Percentiles rank a stretch among this genome's conserved stretches.
Evolutionary conservation across 768 basidiomycete genomes (phyloP).

Genomic region (Fistulinella prunicolor): DNA sequence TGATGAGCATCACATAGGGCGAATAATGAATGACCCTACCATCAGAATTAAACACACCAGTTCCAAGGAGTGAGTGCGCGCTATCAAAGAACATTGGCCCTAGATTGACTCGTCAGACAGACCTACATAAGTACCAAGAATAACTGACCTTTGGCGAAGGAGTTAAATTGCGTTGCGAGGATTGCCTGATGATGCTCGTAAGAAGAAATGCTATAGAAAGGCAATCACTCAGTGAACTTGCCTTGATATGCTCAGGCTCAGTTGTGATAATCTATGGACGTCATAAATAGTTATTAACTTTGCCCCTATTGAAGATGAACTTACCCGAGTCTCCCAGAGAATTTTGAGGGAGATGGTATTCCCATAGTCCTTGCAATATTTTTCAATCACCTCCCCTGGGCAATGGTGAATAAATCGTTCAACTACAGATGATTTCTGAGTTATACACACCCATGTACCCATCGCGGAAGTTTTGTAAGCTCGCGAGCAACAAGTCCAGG

Average conservation of each 20-base stretch:
- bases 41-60: constrained; percentile 60
- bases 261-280: constrained; percentile 39
- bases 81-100: constrained; percentile 13
- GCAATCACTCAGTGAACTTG: too few relatives aligned
- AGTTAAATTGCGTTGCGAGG: constrained; percentile 44
- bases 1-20: neutral
- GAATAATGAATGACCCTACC: constrained; percentile 28
- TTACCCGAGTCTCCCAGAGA: constrained; percentile 40
- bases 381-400: constrained; percentile 29
- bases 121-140: constrained; percentile 7
- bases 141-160: constrained; percentile 39
- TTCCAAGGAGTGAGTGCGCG: constrained; percentile 43
- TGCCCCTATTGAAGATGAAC: constrained; percentile 10
- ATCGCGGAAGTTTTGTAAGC: constrained; percentile 20
- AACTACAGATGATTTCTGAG: neutral
- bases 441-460: constrained; percentile 31
- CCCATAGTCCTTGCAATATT: constrained; percentile 27
- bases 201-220: neutral
- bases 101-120: constrained; percentile 20
- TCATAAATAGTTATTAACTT: neutral
- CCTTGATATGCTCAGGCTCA: constrained; percentile 50
- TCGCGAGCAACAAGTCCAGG: constrained; percentile 30
- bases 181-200: constrained; percentile 31
- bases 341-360: constrained; percentile 31
- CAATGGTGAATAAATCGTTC: neutral